A percentile compares a stretch with the other conserved stretches of the same genome.
phyloP scores from a whole-genome alignment of 257 asterid species.

The Solanum dulcamara region DNA sequence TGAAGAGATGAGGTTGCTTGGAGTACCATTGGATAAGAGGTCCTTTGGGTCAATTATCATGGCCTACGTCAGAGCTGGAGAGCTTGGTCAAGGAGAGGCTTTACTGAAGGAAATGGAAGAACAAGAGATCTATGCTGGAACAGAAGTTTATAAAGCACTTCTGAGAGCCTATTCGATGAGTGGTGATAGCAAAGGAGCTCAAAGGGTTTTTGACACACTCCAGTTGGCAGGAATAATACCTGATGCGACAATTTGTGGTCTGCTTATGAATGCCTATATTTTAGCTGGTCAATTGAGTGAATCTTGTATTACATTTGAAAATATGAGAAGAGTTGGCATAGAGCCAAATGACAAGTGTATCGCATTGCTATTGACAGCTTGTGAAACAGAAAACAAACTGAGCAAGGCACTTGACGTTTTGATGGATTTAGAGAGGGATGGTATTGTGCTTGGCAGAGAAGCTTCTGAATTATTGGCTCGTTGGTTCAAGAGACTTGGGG shows the following conservation, averaged over 20 bases:
- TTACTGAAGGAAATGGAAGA: conserved; percentile 64
- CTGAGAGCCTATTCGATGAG: conserved; percentile 69
- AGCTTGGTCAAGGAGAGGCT: conserved; percentile 37
- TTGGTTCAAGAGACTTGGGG: conserved; percentile 71
- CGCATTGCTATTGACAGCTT: conserved; percentile 42
- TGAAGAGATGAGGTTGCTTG: conserved; percentile 77
- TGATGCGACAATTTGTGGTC: conserved; percentile 65
- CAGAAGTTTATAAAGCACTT: conserved; percentile 87
- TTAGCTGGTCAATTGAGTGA: conserved; percentile 46
- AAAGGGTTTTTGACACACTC: conserved; percentile 58
- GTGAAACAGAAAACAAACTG: conserved; percentile 54
- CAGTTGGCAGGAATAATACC: conserved; percentile 73
- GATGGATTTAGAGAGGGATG: conserved; percentile 48
- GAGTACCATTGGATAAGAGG: conserved; percentile 55
- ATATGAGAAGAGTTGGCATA: conserved; percentile 48
- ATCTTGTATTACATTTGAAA: conserved; percentile 60
- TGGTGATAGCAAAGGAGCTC: conserved; percentile 67
- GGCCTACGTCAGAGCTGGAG: conserved; percentile 79
- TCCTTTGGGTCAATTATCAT: conserved; percentile 87
- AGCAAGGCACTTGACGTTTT: conserved; percentile 53
- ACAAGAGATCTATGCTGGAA: conserved; percentile 51
- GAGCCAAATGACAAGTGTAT: conserved; percentile 77
- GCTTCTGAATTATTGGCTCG: conserved; percentile 47
- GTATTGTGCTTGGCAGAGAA: conserved; percentile 47
- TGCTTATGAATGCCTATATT: conserved; percentile 68